Base-by-base conservation (phyloP, 495 filamentous ascomycete species). In the Staphylotrichum longicolle region DNA sequence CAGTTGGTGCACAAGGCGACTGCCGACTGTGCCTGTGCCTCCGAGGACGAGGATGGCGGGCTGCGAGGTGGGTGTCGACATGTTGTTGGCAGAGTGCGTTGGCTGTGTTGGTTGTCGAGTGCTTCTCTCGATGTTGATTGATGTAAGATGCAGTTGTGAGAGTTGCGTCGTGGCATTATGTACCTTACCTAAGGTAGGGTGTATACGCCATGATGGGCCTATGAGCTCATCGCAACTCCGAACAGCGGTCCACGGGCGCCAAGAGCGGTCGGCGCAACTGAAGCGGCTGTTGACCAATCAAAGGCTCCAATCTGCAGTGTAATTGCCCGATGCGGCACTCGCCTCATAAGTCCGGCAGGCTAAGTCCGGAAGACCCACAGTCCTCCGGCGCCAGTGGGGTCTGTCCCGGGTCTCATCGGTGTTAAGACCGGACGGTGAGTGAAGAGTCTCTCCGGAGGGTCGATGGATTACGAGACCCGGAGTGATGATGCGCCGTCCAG, bases 11-110 rank as follows among this genome's bases (percentile, higher is more conserved):
- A 71, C 77, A 27, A 82, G 70, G 39, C 76, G 75, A 46, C 69
- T 68, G 47, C 76, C 74, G 14, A 80, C 70, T 41, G 79, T 82
- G 61, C 81, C 80, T 12, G 74, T 78, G 54, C 79, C 81, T 48
- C 80, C 82, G 3, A 75, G 68, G 11, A 84, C 61, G 15, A 84
- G 71, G 63, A 83, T 62, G 44, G 66, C 57, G 7, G 58, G 12
- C 33, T 27, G 20, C 20, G 20, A 27, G 20, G 20, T 27, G 20
- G 20, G 20, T 27, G 20, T 27, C 20, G 20, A 27, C 20, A 27
- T 27, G 20, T 27, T 27, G 20, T 27, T 27, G 1, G 20, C 20
- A 27, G 20, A 27, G 20, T 27, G 20, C 20, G 20, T 39, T 39
- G 37, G 37, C 6, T 10, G 10, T 39, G 37, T 1, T 39, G 37